Conservation (phyloP, 2,329 filamentous ascomycete species). For the Pseudogymnoascus sp. region DNA sequence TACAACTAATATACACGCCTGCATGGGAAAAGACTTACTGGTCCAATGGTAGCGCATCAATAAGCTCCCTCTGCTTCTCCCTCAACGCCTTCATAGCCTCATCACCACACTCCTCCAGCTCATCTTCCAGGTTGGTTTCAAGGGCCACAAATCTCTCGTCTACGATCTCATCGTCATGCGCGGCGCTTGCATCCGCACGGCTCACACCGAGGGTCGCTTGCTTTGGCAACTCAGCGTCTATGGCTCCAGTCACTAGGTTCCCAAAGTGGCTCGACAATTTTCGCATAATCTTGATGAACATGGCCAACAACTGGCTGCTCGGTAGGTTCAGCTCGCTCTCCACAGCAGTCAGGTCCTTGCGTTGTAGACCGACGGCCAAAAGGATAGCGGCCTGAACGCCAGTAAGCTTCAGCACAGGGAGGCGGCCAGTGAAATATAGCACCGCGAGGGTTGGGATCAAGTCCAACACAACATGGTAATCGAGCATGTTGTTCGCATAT, state of each 20-base stretch:
- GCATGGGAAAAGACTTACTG: conserved; percentile 49
- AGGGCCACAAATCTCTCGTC: conserved; percentile 63
- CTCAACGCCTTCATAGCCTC: conserved; percentile 63
- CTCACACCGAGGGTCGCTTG: conserved; percentile 51
- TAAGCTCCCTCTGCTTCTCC: conserved; percentile 77
- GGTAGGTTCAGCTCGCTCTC: conserved; percentile 70
- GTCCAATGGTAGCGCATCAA: conserved; percentile 83
- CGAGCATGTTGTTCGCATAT: conserved; percentile 93
- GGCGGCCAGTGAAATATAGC: conserved; percentile 75
- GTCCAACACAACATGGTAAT: conserved; percentile 95
- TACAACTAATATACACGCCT: neutral
- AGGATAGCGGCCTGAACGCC: conserved; percentile 83
- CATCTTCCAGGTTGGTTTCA: conserved; percentile 65
- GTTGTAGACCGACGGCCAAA: conserved; percentile 83
- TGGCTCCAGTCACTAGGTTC: conserved; percentile 64
- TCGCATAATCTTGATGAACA: conserved; percentile 94
- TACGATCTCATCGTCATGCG: conserved; percentile 61
- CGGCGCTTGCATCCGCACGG: conserved; percentile 50
- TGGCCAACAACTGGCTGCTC: conserved; percentile 75
- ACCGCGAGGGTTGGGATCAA: conserved; percentile 75
- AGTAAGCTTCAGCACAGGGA: conserved; percentile 62
- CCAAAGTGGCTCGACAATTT: conserved; percentile 79
- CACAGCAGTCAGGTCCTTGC: conserved; percentile 75
- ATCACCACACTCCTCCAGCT: conserved; percentile 75
- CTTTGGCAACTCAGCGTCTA: conserved; percentile 57